Base-by-base conservation (phyloP, 2,329 filamentous ascomycete genomes). In the Dryadomyces quercus-mongolicae region DNA sequence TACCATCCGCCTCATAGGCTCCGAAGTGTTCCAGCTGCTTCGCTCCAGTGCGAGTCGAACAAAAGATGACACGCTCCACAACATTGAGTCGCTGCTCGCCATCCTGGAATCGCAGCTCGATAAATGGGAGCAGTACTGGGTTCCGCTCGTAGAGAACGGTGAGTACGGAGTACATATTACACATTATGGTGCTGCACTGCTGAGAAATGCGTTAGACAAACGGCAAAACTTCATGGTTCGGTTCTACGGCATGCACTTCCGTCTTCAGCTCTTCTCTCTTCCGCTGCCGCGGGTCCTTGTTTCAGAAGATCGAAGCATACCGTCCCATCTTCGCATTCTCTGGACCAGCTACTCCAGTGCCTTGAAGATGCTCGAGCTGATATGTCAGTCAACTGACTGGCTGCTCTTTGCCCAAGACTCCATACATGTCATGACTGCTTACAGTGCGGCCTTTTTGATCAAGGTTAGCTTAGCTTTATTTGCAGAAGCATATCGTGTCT, bases 171-270 rank as follows among this genome's bases (percentile, higher is more conserved):
- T n/a, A n/a, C n/a, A n/a, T n/a, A n/a, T n/a, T n/a, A n/a, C n/a
- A n/a, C n/a, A n/a, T n/a, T n/a, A n/a, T n/a, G n/a, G n/a, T 31
- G 25, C 4, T 31, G 8, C 25, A 31, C 25, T 31, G 25, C 25
- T 31, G 25, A 31, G n/a, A 31, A 31, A 31, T 4, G 8, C 25
- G 43, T n/a, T 18, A 18, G 43, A 45, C 43, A 18, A n/a, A 5
- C 18, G 43, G 6, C 67, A 71, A 50, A 55, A 56, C 8, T 71
- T 71, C 44, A 57, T 71, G 16, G 62, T 70, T 2, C 61, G 61
- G 5, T 71, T 71, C 54, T 71, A 71, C 52, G 66, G 68, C 10
- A 63, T 63, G 0, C 69, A 72, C 54, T 60, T 70, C 7, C 62
- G 66, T 7, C 61, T 72, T 0, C 62, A 70, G 7, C 59, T 72